Base-by-base conservation (phyloP, 805 yeast species). In the Priceomyces melissophilus region DNA sequence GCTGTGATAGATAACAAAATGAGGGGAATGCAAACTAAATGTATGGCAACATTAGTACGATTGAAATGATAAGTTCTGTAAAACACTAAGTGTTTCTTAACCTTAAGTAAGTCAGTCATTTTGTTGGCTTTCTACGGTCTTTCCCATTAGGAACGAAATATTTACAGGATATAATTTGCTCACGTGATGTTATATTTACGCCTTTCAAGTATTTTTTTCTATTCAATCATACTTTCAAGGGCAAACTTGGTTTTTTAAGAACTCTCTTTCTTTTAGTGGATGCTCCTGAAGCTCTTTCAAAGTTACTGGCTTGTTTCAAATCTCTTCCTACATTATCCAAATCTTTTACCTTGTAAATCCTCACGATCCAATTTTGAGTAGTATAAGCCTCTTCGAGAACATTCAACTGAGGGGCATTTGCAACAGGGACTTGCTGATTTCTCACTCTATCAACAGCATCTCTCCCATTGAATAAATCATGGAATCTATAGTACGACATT, bases 301-400 rank as follows among this genome's bases (percentile, higher is more conserved):
- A 77, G 23, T 61, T 67, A 26, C 82, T 75, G 31, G 81, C 81
- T n/a, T 73, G 70, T 31, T 69, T 68, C 50, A 83, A 67, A 50
- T 80, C 82, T 63, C 99, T 81, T 37, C 98, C 99, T 50, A 87
- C 79, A 45, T 78, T 79, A 63, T 93, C 99, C 44, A 76, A 73
- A 45, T 88, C 91, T 66, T 89, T 93, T 51, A 93, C 86, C 73
- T 88, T 86, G 71, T 87, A 93, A 46, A 93, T 78, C 67, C 99
- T 81, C 13, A 93, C 97, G 52, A 93, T 77, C 97, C 97, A 95
- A 73, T 93, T 95, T 60, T 89, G 96, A 35, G 91, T 75, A 1
- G 99, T 93, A 69, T 83, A 93, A 0, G 84, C 99, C 72, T 93
- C 99, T 55, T 93, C 98, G 31, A 91, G 73, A 39, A 82, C 82